These are phyloP conservation scores for Rhynchosporium graminicola DNA, from an alignment of 2,329 filamentous ascomycete genomes.

Conservation along the genomic window DNA sequence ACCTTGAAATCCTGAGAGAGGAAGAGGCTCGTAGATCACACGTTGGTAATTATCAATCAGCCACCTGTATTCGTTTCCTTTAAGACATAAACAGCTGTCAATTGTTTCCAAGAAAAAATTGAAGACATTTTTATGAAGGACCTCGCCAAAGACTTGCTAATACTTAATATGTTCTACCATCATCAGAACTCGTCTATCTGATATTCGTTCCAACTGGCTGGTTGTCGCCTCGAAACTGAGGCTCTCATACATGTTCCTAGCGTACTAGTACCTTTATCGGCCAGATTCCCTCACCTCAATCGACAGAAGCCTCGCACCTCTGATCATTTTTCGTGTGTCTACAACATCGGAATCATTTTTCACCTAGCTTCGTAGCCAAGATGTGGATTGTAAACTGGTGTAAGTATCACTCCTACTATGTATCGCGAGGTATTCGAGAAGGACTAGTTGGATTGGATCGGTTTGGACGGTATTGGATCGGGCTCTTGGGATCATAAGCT, in stretches of 20 bases:
- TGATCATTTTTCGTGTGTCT: not conserved
- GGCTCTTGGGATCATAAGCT: slow-evolving; percentile 29
- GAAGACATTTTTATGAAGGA: no score
- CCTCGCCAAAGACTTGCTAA: no score
- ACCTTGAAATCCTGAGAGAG: no score
- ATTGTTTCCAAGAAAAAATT: no score
- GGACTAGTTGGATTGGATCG: not conserved
- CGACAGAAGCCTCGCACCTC: slow-evolving; percentile 1
- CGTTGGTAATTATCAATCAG: no score
- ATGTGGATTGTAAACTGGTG: slow-evolving; percentile 99
- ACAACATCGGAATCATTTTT: not conserved
- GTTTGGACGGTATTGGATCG: not conserved
- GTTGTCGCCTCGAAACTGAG: slow-evolving; percentile 7
- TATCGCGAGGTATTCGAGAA: not conserved
- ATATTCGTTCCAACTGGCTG: not conserved
- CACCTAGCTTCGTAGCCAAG: slow-evolving; percentile 21
- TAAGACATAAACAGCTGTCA: no score
- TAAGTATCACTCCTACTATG: slow-evolving; percentile 51
- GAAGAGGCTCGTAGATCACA: no score
- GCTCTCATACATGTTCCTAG: slow-evolving; percentile 2
- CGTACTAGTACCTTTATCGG: slow-evolving; percentile 7
- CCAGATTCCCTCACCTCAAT: slow-evolving; percentile 18
- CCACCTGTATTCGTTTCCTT: no score
- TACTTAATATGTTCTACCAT: no score
- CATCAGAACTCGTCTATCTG: no score